A percentile compares a stretch with the other conserved stretches of the same genome.
phyloP scores from a whole-genome alignment of 306 rosid species.

The Rubus parviflorus region DNA sequence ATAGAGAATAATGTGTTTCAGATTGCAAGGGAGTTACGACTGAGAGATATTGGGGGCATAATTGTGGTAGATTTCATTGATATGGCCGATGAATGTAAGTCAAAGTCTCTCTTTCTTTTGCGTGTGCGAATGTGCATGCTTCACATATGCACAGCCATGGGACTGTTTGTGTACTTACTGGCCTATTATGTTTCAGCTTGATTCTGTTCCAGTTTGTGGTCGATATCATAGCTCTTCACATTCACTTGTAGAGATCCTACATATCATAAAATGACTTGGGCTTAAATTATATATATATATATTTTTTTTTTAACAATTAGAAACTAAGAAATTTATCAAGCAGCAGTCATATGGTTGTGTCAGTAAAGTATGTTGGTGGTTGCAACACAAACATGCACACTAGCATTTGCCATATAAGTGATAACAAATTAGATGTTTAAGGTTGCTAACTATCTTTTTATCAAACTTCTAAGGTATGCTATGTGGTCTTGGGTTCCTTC shows the following conservation, averaged over 20 bases:
- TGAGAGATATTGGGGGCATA: slow-evolving; percentile 97
- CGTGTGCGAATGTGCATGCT: background rate
- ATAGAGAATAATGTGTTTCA: slow-evolving; percentile 42
- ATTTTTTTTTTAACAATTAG: background rate
- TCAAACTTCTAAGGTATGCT: background rate
- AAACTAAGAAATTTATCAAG: background rate
- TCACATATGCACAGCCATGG: slow-evolving; percentile 7
- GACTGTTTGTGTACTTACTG: background rate
- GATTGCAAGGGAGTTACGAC: slow-evolving; percentile 94
- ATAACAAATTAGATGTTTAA: background rate
- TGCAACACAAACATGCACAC: background rate
- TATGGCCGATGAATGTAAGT: slow-evolving; percentile 92
- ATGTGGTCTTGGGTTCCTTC: background rate
- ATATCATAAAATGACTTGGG: background rate
- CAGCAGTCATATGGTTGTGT: background rate
- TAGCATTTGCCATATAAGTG: background rate
- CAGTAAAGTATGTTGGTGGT: background rate
- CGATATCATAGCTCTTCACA: background rate
- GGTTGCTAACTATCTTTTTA: background rate
- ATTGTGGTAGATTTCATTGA: slow-evolving; percentile 97
- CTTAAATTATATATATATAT: background rate
- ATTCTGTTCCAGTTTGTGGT: background rate
- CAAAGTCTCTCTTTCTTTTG: slow-evolving; percentile 26
- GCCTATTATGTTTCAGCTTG: background rate
- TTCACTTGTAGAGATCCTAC: background rate